Base-by-base conservation (phyloP, 108 stramenopile genomes). In the Fistulifera pelliculosa region DNA sequence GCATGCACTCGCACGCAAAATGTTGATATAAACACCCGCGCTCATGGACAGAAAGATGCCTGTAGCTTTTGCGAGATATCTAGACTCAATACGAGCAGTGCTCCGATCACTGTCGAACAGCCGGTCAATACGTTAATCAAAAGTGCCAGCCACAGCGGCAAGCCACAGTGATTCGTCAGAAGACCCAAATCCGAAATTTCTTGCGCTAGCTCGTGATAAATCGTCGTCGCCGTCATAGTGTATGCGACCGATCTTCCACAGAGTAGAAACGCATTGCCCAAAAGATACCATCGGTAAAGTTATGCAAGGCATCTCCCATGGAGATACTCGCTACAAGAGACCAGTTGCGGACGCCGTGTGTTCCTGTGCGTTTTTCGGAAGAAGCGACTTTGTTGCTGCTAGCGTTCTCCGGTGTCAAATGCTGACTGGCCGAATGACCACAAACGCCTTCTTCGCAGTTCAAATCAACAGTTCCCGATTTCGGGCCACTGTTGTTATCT, bases 221-320 rank as follows among this genome's bases (percentile, higher is more conserved):
- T 42, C 0, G 92, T 81, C 11, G 76, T 66, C 15, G 69, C 61
- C 7, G 65, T 51, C 27, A 93, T 73, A 17, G 73, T 62, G n/a
- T 70, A 48, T 11, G 76, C 80, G 15, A 75, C 39, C n/a, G 12
- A 35, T 15, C 17, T 31, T 11, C 52, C 53, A 54, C 92, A 93
- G 0, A 66, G 41, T 11, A 67, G n/a, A 60, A 87, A 90, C 14
- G 85, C 78, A 41, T 68, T 75, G 21, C 76, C 92, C 47, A 93
- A 54, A 93, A 87, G 43, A 89, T 57, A 15, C 92, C 92, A 66
- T 93, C 92, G 22, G 70, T 61, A 56, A 88, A 87, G 79, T 87
- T 87, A 63, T 93, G 84, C 56, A 84, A 68, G 15, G 54, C 52
- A 65, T 86, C 81, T 14, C 84, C 83, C 5, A 83, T 28, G n/a